Evolutionary conservation across 805 yeast genomes (phyloP), one percentile per base, ranked within the genome.

Genomic region (Tetrapisispora iriomotensis): DNA sequence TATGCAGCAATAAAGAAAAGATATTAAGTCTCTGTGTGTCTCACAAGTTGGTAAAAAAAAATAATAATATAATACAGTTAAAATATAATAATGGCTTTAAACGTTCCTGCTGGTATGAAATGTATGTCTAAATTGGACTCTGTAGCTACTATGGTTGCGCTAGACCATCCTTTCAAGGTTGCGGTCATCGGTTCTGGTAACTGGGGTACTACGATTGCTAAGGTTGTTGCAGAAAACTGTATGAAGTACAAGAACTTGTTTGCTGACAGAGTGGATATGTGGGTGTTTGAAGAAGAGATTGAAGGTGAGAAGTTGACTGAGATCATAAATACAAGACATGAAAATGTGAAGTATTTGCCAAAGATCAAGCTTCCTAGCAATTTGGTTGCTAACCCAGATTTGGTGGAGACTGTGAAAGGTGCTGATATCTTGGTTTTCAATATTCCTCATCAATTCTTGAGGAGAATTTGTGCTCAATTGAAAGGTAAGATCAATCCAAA

Each of bases 141-240:
- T 8, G 38, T 39, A 2, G 37, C 45, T 12, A 43, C 48, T 9
- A 23, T 45, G 18, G 45, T 42, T 14, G 46, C 48, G 3, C 20
- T 48, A 14, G 58, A 54, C 32, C 37, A 51, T 21, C 74, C 71
- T 18, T 77, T 68, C 65, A 74, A 69, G 53, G 71, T 80, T 31
- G 70, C 87, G 29, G 85, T 87, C 40, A 79, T 92, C 48, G 98
- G 98, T 30, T 87, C 96, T 23, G 98, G 97, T 60, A 90, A 90
- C 66, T 90, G 98, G 83, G 98, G 98, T 48, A 86, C 96, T 28
- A 90, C 97, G 15, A 87, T 92, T 40, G 96, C 97, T 46, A 90
- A 92, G 62, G 86, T 90, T 33, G 79, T 87, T 21, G 87, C 96
- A 28, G 97, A 92, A 64, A 88, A 87, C 62, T 70, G 88, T 31